Conservation (phyloP, 441 rosid genomes). For the Metrosideros polymorpha region DNA sequence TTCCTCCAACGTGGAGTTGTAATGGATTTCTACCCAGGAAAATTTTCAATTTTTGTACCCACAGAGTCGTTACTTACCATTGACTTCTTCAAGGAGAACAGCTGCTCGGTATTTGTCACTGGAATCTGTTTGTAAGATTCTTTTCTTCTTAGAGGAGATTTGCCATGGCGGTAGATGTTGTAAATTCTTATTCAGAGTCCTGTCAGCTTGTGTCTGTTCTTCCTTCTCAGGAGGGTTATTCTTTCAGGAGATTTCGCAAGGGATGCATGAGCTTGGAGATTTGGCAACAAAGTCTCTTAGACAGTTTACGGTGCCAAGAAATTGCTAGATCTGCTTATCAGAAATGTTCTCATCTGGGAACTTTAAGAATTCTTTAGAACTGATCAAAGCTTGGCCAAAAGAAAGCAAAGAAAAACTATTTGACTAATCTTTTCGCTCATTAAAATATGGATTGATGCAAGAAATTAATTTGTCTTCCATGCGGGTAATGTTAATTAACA, state of each 20-base stretch:
- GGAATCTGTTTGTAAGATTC: neutral
- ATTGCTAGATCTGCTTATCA: neutral
- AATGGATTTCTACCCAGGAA: neutral
- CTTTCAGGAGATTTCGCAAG: neutral
- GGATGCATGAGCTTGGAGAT: neutral
- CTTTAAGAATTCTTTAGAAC: neutral
- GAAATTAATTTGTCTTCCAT: neutral
- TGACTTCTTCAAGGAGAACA: neutral
- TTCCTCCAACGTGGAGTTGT: neutral
- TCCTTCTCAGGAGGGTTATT: neutral
- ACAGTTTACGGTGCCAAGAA: neutral
- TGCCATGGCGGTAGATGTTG: neutral
- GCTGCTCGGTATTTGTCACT: neutral
- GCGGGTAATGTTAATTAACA: neutral
- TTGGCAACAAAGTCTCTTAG: neutral
- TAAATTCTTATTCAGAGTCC: neutral
- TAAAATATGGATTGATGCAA: neutral
- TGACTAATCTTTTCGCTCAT: neutral
- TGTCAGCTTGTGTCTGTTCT: neutral
- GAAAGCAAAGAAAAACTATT: neutral
- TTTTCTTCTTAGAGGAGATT: neutral
- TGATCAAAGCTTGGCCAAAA: neutral
- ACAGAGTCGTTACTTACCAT: neutral
- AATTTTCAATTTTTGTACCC: too few species aligned
- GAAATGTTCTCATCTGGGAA: neutral